A percentile compares a stretch with the other conserved stretches of the same genome.
Conservation (phyloP, 768 basidiomycete genomes). For the Paxillus involutus region DNA sequence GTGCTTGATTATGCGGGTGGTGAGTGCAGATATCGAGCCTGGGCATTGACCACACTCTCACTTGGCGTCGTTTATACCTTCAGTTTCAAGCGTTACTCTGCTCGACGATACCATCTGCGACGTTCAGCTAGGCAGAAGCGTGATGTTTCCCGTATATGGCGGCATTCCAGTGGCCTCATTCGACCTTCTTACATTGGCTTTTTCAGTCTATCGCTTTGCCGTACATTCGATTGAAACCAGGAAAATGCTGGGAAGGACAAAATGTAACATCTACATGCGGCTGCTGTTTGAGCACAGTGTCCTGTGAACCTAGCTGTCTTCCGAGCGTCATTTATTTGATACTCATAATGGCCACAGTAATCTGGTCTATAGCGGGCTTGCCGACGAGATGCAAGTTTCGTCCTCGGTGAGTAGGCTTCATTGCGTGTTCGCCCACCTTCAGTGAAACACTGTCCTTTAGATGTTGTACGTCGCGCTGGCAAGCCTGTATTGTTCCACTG, state of each 20-base stretch:
- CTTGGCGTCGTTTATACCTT: too few relatives aligned
- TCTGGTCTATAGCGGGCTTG: background rate
- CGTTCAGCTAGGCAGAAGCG: background rate
- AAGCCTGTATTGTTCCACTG: background rate
- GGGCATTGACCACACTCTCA: background rate
- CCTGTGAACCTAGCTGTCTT: background rate
- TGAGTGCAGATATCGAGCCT: background rate
- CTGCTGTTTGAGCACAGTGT: constrained; percentile 10
- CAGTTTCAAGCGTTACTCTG: too few relatives aligned
- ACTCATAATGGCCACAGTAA: background rate
- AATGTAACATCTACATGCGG: constrained; percentile 7
- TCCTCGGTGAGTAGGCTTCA: background rate
- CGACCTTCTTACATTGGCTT: constrained; percentile 4
- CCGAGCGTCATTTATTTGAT: background rate
- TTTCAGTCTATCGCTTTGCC: constrained; percentile 10
- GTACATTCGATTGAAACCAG: constrained; percentile 4
- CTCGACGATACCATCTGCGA: background rate
- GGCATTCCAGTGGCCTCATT: constrained; percentile 1
- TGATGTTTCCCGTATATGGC: background rate
- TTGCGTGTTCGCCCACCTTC: background rate
- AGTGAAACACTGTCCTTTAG: background rate
- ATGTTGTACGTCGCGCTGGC: background rate
- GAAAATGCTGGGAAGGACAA: background rate
- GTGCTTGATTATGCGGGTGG: background rate
- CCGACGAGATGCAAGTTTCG: background rate